These are phyloP conservation scores for Crepidotus variabilis DNA, from an alignment of 768 basidiomycete species.

Conservation along the genomic window DNA sequence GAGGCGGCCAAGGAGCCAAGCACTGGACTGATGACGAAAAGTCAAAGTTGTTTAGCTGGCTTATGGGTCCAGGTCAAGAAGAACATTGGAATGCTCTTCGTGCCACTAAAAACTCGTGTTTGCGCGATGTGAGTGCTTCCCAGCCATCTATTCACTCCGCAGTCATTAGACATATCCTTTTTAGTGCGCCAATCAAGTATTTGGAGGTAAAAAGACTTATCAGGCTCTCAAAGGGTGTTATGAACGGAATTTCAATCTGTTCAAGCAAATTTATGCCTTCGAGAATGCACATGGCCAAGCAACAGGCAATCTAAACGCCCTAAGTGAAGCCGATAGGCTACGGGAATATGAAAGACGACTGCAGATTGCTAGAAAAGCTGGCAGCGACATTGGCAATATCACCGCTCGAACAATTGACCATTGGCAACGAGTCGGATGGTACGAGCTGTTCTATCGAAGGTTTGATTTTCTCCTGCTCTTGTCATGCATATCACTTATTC, in stretches of 20 bases:
- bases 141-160: slow-evolving; percentile 1
- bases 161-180: slow-evolving; percentile 6
- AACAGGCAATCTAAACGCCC: slow-evolving; percentile 30
- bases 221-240: slow-evolving; percentile 84
- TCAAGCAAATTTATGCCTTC: slow-evolving; percentile 78
- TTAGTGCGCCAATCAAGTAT: slow-evolving; percentile 70
- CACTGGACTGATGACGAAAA: slow-evolving; percentile 88
- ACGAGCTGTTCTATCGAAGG: slow-evolving; percentile 68
- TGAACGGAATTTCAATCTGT: slow-evolving; percentile 80
- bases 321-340: slow-evolving; percentile 60
- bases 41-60: slow-evolving; percentile 72
- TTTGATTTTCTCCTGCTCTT: slow-evolving; percentile 20
- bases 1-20: slow-evolving; percentile 60
- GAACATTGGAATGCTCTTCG: slow-evolving; percentile 77
- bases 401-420: slow-evolving; percentile 73
- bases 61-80: slow-evolving; percentile 67
- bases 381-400: slow-evolving; percentile 71
- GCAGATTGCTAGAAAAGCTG: slow-evolving; percentile 58
- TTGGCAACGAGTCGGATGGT: slow-evolving; percentile 79
- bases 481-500: slow-evolving; percentile 4
- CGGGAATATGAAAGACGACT: slow-evolving; percentile 72
- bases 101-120: slow-evolving; percentile 78
- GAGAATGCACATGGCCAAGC: slow-evolving; percentile 47
- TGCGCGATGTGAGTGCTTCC: slow-evolving; percentile 57
- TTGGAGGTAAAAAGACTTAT: slow-evolving; percentile 75